Conservation (phyloP, 225 moss, liverwort and hornwort genomes). For the Pseudisothecium myosuroides region DNA sequence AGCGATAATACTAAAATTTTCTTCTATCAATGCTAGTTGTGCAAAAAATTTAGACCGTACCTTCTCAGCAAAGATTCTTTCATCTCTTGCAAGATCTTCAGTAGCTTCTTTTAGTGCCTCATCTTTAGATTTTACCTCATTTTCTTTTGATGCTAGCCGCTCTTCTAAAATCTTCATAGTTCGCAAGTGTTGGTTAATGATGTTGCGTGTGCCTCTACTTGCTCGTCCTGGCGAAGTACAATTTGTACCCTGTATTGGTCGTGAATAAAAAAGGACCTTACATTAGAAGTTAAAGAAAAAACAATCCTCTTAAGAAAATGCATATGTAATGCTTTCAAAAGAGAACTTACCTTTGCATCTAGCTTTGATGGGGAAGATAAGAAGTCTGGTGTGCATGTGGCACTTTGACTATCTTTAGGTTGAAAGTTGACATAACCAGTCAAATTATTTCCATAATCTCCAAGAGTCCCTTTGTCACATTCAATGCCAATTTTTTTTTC, state of each 20-base stretch:
- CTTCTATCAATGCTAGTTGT: background rate
- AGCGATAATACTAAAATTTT: background rate
- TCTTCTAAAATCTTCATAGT: conserved; percentile 63
- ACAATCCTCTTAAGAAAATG: background rate
- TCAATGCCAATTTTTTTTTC: conserved; percentile 20
- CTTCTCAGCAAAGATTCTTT: conserved; percentile 81
- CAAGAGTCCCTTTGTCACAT: conserved; percentile 4
- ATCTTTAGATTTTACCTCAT: conserved; percentile 54
- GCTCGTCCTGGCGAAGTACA: conserved; percentile 32
- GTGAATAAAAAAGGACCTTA: background rate
- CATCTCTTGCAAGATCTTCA: conserved; percentile 78
- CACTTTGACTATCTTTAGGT: conserved; percentile 27
- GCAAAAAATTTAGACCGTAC: background rate
- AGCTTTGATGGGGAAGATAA: conserved; percentile 13
- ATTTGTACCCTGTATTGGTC: conserved; percentile 15
- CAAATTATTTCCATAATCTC: background rate
- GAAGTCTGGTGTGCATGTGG: conserved; percentile 6
- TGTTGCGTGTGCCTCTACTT: conserved; percentile 50
- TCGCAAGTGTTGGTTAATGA: conserved; percentile 66
- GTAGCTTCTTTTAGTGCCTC: conserved; percentile 57
- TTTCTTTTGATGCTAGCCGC: conserved; percentile 50
- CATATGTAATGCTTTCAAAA: background rate
- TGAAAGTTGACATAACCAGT: conserved; percentile 18
- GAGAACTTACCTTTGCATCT: conserved; percentile 15
- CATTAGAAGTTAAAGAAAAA: background rate